Base-by-base conservation (phyloP, 1,284 basidiomycete genomes). In the Volvariella surrecta region DNA sequence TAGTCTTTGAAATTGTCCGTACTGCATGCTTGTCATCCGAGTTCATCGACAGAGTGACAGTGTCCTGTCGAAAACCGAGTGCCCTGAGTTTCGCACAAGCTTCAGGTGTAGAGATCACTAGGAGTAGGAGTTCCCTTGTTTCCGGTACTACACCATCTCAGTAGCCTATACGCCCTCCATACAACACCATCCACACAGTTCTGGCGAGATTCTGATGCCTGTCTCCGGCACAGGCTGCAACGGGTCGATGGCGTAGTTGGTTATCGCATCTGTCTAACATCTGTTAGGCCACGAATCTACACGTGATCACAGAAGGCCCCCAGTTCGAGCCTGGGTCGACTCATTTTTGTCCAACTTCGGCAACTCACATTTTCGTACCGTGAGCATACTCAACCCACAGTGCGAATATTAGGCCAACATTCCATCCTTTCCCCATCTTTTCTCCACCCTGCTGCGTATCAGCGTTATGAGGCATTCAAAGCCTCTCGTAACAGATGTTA, bases 211-310 rank as follows among this genome's bases (percentile, higher is more conserved):
- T 6, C 24, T 28, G 11, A 13, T 7, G 17, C 24, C 16, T 37
- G 3, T 13, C 17, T 3, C 4, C n/a, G 3, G 15, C 3, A 4
- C 2, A 22, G 3, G 15, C 1, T 10, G 19, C 13, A 8, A 35
- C 11, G 44, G 44, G 44, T 37, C 68, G 76, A 74, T 82, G 80
- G 80, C 77, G 79, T 82, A 82, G 79, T 79, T 82, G 79, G 79
- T 82, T 79, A 78, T 78, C 76, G 74, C 76, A 76, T 78, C 76
- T 79, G 77, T 79, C 77, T 77, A 76, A 75, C 45, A 47, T 38
- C 24, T n/a, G n/a, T n/a, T n/a, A n/a, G n/a, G n/a, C n/a, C n/a
- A n/a, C n/a, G n/a, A n/a, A n/a, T n/a, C n/a, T n/a, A n/a, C 24
- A 28, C 24, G 24, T 28, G 24, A 18, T 18, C 17, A 46, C 45